Evolutionary conservation across 1,284 basidiomycete genomes (phyloP).

Genomic region (Cutaneotrichosporon arboriforme): DNA sequence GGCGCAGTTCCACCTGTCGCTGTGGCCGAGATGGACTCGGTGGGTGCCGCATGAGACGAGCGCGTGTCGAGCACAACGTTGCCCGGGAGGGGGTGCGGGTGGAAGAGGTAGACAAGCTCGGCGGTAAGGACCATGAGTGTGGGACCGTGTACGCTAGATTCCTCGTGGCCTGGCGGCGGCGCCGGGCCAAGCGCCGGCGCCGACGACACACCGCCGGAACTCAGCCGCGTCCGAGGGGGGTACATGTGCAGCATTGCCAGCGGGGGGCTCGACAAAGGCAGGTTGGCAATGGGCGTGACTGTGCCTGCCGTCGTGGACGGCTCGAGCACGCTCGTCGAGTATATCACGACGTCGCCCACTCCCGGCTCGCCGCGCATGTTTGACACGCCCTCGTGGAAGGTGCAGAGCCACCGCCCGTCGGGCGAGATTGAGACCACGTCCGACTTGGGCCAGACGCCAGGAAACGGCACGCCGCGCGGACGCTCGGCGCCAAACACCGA

Average conservation of each 20-base stretch:
- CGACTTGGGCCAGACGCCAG: slow-evolving; percentile 18
- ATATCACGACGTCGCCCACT: slow-evolving; percentile 12
- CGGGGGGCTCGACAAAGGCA: slow-evolving; percentile 21
- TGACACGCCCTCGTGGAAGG: slow-evolving; percentile 11
- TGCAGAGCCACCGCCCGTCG: slow-evolving; percentile 32
- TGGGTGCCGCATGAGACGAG: slow-evolving; percentile 6
- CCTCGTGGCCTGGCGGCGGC: slow-evolving; percentile 19
- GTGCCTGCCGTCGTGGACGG: slow-evolving; percentile 15
- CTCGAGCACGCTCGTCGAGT: slow-evolving; percentile 25
- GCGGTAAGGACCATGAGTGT: slow-evolving; percentile 26
- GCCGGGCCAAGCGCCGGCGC: slow-evolving; percentile 27
- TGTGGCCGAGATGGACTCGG: slow-evolving; percentile 6
- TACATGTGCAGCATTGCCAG: slow-evolving; percentile 31
- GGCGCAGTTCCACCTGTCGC: slow-evolving; percentile 8
- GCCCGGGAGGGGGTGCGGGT: slow-evolving; percentile 20
- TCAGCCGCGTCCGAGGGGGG: slow-evolving; percentile 24
- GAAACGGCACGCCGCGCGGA: slow-evolving; percentile 22
- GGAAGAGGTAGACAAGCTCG: slow-evolving; percentile 25
- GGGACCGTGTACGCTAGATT: slow-evolving; percentile 22
- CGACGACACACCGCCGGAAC: slow-evolving; percentile 2
- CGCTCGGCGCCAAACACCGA: slow-evolving; percentile 16
- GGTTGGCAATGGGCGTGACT: slow-evolving; percentile 23
- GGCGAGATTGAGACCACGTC: slow-evolving; percentile 28
- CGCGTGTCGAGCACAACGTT: slow-evolving; percentile 15
- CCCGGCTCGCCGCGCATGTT: slow-evolving; percentile 5